Evolutionary conservation across 2,329 filamentous ascomycete genomes (phyloP).

Genomic region (Septoria linicola): DNA sequence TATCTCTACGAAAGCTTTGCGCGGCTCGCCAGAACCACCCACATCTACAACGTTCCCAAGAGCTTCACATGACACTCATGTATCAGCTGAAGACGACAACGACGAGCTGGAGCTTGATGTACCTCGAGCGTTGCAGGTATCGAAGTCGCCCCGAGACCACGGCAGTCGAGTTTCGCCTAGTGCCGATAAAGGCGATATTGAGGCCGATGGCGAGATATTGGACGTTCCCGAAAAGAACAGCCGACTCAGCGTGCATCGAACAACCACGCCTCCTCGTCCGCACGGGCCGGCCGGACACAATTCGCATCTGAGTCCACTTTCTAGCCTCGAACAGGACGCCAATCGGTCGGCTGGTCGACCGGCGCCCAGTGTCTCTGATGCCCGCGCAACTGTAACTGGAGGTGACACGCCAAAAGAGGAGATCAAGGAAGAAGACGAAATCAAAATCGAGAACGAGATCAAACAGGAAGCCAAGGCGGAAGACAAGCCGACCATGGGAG

Average conservation of each 20-base stretch:
- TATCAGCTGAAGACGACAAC: background rate
- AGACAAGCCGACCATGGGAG: background rate
- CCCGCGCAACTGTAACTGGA: background rate
- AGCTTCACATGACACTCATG: background rate
- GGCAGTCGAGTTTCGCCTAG: too few species aligned
- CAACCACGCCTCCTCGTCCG: too few species aligned
- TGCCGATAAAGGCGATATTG: too few species aligned
- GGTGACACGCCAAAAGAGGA: background rate
- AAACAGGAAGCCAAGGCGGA: background rate
- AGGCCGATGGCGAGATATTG: too few species aligned
- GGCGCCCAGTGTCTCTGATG: too few species aligned
- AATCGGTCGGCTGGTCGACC: background rate
- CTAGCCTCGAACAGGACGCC: too few species aligned
- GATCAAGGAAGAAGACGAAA: background rate
- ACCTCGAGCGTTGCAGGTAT: background rate
- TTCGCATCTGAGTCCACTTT: too few species aligned
- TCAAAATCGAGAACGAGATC: background rate
- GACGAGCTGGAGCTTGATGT: slow-evolving; percentile 3
- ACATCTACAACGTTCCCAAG: background rate
- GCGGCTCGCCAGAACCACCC: background rate
- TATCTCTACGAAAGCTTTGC: background rate
- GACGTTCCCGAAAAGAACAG: too few species aligned
- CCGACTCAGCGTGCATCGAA: too few species aligned
- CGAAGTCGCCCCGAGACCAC: background rate
- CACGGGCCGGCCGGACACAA: too few species aligned